A percentile compares a stretch with the other conserved stretches of the same genome.
Evolutionary conservation across 2,329 filamentous ascomycete species (phyloP).

Genomic region (Pyricularia pennisetigena): DNA sequence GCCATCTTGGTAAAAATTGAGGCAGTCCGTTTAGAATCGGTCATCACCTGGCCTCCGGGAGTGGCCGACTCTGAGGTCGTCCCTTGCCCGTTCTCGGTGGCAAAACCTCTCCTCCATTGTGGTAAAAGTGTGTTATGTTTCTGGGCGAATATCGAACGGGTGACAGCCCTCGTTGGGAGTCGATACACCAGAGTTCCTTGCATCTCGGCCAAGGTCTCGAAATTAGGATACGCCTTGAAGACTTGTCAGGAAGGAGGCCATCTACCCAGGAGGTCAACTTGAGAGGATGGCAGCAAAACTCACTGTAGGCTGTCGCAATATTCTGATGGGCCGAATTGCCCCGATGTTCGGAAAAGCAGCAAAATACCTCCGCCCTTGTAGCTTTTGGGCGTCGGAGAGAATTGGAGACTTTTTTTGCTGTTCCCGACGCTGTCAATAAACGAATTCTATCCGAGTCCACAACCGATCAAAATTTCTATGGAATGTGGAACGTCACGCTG

Average conservation of each 20-base stretch:
- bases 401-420: not conserved
- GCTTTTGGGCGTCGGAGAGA: not conserved
- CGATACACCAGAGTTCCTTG: not conserved
- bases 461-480: not conserved
- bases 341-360: not conserved
- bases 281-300: not conserved
- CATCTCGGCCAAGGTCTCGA: not conserved
- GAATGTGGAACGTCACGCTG: not conserved
- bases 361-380: not conserved
- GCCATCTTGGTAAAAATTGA: not conserved
- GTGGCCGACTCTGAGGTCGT: not conserved
- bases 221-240: not conserved
- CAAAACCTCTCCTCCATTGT: slow-evolving; percentile 1
- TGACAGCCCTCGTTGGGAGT: not conserved
- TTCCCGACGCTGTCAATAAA: not conserved
- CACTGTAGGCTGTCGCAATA: not conserved
- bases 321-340: not conserved
- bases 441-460: not conserved
- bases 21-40: not conserved
- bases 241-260: not conserved
- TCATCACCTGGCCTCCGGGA: not conserved
- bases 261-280: not conserved
- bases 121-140: not conserved
- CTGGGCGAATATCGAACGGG: not conserved
- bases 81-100: not conserved